Percentiles rank a stretch among this genome's conserved stretches.
Evolutionary conservation across 139 green algal genomes (phyloP).

Genomic region (Chlamydomonas sp.): DNA sequence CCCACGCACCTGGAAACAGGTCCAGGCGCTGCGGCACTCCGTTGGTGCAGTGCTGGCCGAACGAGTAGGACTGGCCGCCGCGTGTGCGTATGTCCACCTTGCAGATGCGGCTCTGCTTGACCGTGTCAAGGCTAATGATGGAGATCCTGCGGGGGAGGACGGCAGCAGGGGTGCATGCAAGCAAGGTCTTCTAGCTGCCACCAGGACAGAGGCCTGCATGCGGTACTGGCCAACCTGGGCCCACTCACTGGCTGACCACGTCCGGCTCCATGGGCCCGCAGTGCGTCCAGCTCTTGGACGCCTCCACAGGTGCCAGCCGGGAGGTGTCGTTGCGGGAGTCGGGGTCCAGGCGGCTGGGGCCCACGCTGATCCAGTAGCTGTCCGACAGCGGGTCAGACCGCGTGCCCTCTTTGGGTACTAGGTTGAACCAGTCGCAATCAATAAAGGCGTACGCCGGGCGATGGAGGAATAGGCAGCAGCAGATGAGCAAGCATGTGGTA

Average conservation of each 20-base stretch:
- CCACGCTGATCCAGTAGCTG: background rate
- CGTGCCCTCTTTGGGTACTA: background rate
- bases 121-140: background rate
- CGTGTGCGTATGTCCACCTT: constrained; percentile 3
- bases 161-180: background rate
- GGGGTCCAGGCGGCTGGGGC: background rate
- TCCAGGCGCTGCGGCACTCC: constrained; percentile 3
- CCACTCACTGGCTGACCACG: constrained; percentile 1
- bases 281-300: background rate
- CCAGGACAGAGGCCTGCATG: background rate
- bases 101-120: background rate
- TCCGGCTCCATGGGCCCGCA: background rate
- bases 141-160: background rate
- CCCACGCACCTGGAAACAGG: constrained; percentile 7
- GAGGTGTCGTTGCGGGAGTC: background rate
- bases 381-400: background rate
- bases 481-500: too few relatives aligned
- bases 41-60: constrained; percentile 1
- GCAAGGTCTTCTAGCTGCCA: too few relatives aligned
- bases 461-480: too few relatives aligned
- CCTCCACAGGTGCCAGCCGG: background rate
- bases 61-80: constrained; percentile 18
- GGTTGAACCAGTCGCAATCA: background rate
- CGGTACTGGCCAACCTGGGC: background rate
- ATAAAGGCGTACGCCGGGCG: background rate